These are phyloP conservation scores for Blumeriella jaapii DNA, from an alignment of 2,329 filamentous ascomycete genomes.

Conservation along the genomic window DNA sequence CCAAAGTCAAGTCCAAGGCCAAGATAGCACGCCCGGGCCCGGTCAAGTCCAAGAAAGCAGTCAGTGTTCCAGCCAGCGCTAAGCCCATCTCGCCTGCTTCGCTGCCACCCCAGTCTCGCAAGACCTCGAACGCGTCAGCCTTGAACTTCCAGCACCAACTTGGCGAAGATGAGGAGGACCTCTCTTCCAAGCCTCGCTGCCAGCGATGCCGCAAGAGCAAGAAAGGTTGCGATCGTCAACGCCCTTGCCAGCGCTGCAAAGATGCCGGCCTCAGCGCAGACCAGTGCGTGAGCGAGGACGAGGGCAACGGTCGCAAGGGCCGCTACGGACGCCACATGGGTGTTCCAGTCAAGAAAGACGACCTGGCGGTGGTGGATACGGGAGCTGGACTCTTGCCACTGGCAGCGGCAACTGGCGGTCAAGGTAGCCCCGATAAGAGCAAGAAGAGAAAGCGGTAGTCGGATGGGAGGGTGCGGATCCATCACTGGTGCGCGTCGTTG, in stretches of 20 bases:
- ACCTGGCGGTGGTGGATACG: slow-evolving; percentile 32
- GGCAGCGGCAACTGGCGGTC: slow-evolving; percentile 10
- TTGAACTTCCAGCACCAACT: slow-evolving; percentile 51
- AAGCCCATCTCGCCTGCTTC: slow-evolving; percentile 53
- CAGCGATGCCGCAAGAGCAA: slow-evolving; percentile 99
- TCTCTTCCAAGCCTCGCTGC: slow-evolving; percentile 92
- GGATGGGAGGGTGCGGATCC: slow-evolving; percentile 1
- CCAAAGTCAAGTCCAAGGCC: slow-evolving; percentile 37
- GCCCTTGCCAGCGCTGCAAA: slow-evolving; percentile 88
- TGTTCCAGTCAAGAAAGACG: slow-evolving; percentile 49
- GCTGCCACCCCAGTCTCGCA: slow-evolving; percentile 59
- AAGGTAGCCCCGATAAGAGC: slow-evolving; percentile 41
- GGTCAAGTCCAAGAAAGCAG: slow-evolving; percentile 40
- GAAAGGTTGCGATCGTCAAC: slow-evolving; percentile 95
- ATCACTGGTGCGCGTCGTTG: slow-evolving; percentile 7
- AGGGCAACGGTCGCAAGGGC: slow-evolving; percentile 93
- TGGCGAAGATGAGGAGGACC: slow-evolving; percentile 68
- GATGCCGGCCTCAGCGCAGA: slow-evolving; percentile 90
- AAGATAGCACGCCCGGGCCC: slow-evolving; percentile 27
- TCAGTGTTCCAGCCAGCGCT: slow-evolving; percentile 26
- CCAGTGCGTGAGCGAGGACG: slow-evolving; percentile 93
- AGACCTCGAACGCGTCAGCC: slow-evolving; percentile 59
- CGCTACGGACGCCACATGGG: slow-evolving; percentile 70
- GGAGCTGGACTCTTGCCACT: slow-evolving; percentile 21
- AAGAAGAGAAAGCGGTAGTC: slow-evolving; percentile 57